These are phyloP conservation scores for Sporothrix pallida DNA, from an alignment of 2,329 filamentous ascomycete species.

Conservation along the genomic window DNA sequence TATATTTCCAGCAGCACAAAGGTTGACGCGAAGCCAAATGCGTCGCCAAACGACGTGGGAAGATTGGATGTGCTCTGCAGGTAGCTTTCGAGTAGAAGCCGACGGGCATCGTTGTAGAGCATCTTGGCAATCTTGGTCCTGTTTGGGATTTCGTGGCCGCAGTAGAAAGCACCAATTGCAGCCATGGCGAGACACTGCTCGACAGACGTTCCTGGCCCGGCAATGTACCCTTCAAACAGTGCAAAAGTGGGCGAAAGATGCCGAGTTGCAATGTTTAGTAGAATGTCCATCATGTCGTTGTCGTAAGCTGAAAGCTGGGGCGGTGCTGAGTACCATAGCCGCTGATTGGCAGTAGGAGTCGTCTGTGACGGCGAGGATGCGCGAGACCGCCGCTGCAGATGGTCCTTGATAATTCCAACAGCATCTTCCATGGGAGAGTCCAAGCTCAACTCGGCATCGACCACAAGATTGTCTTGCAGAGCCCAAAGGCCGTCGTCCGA, in stretches of 20 bases:
- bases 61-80: neutral
- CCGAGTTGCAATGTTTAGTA: neutral
- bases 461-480: neutral
- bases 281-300: neutral
- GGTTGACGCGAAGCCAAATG: neutral
- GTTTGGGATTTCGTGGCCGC: neutral
- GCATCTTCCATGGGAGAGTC: neutral
- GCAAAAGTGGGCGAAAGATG: neutral
- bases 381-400: neutral
- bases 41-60: neutral
- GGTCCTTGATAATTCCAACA: neutral
- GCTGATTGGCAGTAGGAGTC: neutral
- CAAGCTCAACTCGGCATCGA: neutral
- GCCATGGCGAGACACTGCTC: neutral
- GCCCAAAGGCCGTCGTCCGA: constrained; percentile 1
- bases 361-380: neutral
- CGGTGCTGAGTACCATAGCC: neutral
- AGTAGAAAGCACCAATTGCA: neutral
- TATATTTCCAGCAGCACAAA: neutral
- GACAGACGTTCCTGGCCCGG: neutral
- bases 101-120: neutral
- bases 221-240: neutral
- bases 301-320: neutral
- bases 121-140: constrained; percentile 3
- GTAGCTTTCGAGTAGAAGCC: neutral